Evolutionary conservation across 1,284 basidiomycete species (phyloP).

Genomic region (Tylopilus orsonianus): DNA sequence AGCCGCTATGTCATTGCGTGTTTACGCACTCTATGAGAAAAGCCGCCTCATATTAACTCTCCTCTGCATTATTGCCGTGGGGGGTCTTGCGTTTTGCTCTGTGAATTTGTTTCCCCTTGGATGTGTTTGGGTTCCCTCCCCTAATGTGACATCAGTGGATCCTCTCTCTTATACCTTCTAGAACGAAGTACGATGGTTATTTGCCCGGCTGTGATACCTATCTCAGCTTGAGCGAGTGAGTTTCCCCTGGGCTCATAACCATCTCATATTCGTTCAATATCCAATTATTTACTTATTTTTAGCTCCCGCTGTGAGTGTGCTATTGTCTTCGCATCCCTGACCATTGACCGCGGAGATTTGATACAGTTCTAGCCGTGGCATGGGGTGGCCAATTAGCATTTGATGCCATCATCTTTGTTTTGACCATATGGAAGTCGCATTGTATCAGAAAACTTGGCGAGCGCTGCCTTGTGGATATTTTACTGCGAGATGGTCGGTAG

Average conservation of each 20-base stretch:
- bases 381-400: conserved; percentile 15
- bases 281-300: neutral
- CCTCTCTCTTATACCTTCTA: too few species aligned
- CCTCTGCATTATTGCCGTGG: conserved; percentile 5
- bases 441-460: conserved; percentile 1
- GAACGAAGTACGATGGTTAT: too few species aligned
- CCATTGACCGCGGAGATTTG: neutral
- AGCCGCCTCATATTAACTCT: too few species aligned
- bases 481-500: conserved; percentile 20
- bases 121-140: too few species aligned
- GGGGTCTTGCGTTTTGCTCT: too few species aligned
- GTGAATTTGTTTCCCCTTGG: too few species aligned
- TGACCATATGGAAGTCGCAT: conserved; percentile 11
- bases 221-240: too few species aligned
- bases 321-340: too few species aligned
- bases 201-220: too few species aligned
- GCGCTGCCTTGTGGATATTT: conserved; percentile 9
- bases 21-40: conserved; percentile 33
- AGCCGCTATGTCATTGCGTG: conserved; percentile 34
- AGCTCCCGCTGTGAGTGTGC: neutral
- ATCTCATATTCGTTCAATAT: neutral
- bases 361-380: conserved; percentile 5
- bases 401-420: conserved; percentile 14
- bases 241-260: too few species aligned
- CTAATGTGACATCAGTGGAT: too few species aligned